Percentiles rank a stretch among this genome's conserved stretches.
Conservation (phyloP, 768 basidiomycete species). For the Scleroderma bovista region DNA sequence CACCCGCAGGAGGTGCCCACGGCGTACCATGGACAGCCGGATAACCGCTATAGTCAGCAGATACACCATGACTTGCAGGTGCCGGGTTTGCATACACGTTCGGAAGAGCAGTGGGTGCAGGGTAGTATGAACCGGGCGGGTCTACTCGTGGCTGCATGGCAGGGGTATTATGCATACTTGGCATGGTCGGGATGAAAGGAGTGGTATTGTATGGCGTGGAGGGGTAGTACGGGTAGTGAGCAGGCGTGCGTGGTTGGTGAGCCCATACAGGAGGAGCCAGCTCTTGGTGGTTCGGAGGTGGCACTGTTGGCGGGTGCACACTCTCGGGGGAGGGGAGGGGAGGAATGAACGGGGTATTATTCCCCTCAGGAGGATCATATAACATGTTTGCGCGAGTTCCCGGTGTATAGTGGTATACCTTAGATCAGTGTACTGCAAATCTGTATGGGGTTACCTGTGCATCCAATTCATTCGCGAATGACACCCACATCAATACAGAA, state of each 20-base stretch:
- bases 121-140: constrained; percentile 27
- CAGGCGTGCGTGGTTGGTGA: constrained; percentile 27
- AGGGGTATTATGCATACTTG: constrained; percentile 22
- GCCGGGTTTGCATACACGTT: constrained; percentile 10
- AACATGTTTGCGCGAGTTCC: constrained; percentile 16
- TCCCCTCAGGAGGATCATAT: constrained; percentile 24
- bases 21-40: constrained; percentile 22
- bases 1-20: constrained; percentile 21
- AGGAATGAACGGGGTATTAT: constrained; percentile 34
- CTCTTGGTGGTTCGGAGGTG: constrained; percentile 22
- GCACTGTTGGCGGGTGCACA: constrained; percentile 33
- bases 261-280: constrained; percentile 29
- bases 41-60: constrained; percentile 30
- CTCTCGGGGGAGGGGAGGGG: constrained; percentile 33
- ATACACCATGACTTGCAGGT: constrained; percentile 6
- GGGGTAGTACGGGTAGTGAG: constrained; percentile 36
- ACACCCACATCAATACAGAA: constrained; percentile 12
- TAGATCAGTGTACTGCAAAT: constrained; percentile 19
- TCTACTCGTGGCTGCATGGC: constrained; percentile 14
- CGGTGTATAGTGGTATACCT: constrained; percentile 20
- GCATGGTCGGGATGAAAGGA: constrained; percentile 35
- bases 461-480: constrained; percentile 5
- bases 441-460: constrained; percentile 8
- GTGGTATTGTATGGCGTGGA: constrained; percentile 33
- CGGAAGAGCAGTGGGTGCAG: constrained; percentile 27